Evolutionary conservation across 2,329 filamentous ascomycete species (phyloP), one percentile per base, ranked within the genome.

Genomic region (Epichloe bromicola): DNA sequence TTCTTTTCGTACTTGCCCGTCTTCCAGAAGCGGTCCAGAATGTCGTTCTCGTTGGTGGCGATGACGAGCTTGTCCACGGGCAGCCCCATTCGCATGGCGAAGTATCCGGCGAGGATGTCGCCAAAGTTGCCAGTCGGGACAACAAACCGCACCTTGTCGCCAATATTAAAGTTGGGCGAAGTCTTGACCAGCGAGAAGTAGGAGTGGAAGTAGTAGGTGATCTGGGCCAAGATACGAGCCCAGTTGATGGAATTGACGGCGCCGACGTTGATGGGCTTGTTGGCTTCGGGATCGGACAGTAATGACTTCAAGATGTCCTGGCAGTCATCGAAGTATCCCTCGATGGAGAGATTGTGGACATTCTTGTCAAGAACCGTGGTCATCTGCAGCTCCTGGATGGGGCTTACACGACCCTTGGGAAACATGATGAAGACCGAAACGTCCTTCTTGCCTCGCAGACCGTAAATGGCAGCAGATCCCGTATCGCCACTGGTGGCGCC

Each of bases 191-290:
- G 81, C 14, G 83, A 73, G 70, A 96, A 95, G 75, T 97, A 97
- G 12, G 93, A 83, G 68, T 93, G 77, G 74, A 96, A 95, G 75
- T 95, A 98, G 77, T 95, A 97, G 54, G 88, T 88, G 57, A 95
- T 96, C 72, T 98, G 93, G 12, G 93, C 91, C 38, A 98, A 78
- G 59, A 98, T 97, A 59, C 93, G 79, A 2, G 90, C 86, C 79
- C 85, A 96, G 72, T 97, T 97, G 72, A 97, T 97, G 44, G 86
- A 93, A 74, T 97, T 97, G 58, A 97, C 88, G 42, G 93, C 91
- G 40, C 86, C 91, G 42, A 97, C 83, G 58, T 88, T 88, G 63
- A 91, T 80, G 2, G 79, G 82, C 59, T 78, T 73, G 74, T 97
- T 97, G 65, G 87, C 85, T 51, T 89, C 82, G 3, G 84, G 74